phyloP scores from a whole-genome alignment of 2,329 filamentous ascomycete species.

The Monascus ruber region DNA sequence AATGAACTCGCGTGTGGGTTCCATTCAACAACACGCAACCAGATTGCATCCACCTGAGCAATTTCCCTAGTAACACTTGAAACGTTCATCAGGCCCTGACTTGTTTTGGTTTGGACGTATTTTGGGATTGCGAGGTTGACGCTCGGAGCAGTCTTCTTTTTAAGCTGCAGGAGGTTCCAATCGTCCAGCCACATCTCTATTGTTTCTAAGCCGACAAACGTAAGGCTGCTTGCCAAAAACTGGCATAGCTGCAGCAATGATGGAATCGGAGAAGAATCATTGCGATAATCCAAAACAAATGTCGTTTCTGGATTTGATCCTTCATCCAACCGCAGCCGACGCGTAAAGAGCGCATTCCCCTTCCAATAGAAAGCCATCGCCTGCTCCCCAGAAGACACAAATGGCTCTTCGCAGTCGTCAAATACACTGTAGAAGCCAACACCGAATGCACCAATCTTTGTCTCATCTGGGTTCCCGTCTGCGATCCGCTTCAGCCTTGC shows the following conservation, averaged over 20 bases:
- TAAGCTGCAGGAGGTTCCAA: slow-evolving; percentile 64
- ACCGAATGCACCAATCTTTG: slow-evolving; percentile 96
- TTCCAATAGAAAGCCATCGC: slow-evolving; percentile 99
- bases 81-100: slow-evolving; percentile 81
- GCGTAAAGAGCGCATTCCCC: slow-evolving; percentile 91
- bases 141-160: slow-evolving; percentile 76
- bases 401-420: slow-evolving; percentile 94
- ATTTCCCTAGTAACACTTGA: slow-evolving; percentile 69
- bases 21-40: slow-evolving; percentile 81
- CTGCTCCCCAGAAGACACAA: slow-evolving; percentile 82
- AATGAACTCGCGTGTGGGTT: slow-evolving; percentile 46
- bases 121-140: slow-evolving; percentile 60
- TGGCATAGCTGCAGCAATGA: slow-evolving; percentile 77
- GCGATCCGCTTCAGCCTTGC: slow-evolving; percentile 86
- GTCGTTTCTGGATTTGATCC: slow-evolving; percentile 61
- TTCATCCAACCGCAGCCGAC: slow-evolving; percentile 62
- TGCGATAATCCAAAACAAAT: slow-evolving; percentile 93
- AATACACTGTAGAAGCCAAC: slow-evolving; percentile 99
- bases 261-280: slow-evolving; percentile 73
- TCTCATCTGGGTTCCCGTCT: slow-evolving; percentile 98
- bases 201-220: slow-evolving; percentile 78
- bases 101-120: slow-evolving; percentile 70
- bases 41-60: slow-evolving; percentile 82
- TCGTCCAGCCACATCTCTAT: slow-evolving; percentile 90
- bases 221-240: slow-evolving; percentile 88